These are phyloP conservation scores for Candolleomyces aberdarensis DNA, from an alignment of 768 basidiomycete genomes.

Conservation along the genomic window DNA sequence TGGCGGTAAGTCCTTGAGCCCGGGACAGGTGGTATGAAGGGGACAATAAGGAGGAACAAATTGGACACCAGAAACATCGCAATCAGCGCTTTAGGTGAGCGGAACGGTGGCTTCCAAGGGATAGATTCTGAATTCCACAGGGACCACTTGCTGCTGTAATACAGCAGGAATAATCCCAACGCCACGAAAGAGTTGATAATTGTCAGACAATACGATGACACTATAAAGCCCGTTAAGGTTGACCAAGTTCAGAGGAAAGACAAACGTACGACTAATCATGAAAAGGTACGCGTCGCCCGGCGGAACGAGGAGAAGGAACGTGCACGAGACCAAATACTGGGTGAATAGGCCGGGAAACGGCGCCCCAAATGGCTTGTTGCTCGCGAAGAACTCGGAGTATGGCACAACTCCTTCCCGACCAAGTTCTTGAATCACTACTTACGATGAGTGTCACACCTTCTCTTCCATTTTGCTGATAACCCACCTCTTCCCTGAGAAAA, in stretches of 20 bases:
- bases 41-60: conserved; percentile 57
- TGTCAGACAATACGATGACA: conserved; percentile 54
- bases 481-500: conserved; percentile 67
- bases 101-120: conserved; percentile 64
- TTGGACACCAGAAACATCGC: conserved; percentile 63
- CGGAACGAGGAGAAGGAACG: conserved; percentile 54
- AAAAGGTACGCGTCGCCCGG: conserved; percentile 77
- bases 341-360: conserved; percentile 61
- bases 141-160: conserved; percentile 37
- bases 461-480: not conserved
- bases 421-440: conserved; percentile 68
- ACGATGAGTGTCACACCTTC: not conserved
- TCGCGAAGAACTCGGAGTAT: conserved; percentile 62
- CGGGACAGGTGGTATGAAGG: conserved; percentile 57
- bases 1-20: conserved; percentile 50
- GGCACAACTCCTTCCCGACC: conserved; percentile 72
- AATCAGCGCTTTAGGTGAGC: conserved; percentile 45
- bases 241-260: not conserved
- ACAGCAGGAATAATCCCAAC: conserved; percentile 59
- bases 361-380: conserved; percentile 67
- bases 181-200: conserved; percentile 61
- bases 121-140: conserved; percentile 22
- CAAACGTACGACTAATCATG: conserved; percentile 54
- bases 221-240: conserved; percentile 26
- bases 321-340: conserved; percentile 58